Base-by-base conservation (phyloP, 768 basidiomycete genomes). In the Terana coerulea region DNA sequence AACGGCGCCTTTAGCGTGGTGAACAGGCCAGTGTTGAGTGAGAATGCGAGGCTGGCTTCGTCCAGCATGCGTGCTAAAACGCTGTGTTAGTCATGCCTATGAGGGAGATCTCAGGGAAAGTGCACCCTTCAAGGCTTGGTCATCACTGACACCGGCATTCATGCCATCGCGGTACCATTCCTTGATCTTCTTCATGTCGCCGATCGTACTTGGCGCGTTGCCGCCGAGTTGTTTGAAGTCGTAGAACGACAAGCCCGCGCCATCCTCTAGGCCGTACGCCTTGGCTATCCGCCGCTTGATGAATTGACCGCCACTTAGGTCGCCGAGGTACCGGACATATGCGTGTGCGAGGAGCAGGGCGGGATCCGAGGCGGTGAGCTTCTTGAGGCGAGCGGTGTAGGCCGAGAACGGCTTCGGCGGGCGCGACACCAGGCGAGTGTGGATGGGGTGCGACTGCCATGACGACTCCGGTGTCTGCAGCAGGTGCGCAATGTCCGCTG, bases 281-380 rank as follows among this genome's bases (percentile, higher is more conserved):
- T 86, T 85, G 14, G 75, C 74, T n/a, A 90, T 64, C 29, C 72
- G 73, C 35, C 78, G 72, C 21, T 81, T 73, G 60, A 91, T 81
- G 52, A 76, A 71, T 69, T 91, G 89, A 1, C 90, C 89, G 5
- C 89, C 88, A 37, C 83, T 86, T 28, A 91, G 72, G 64, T 91
- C 88, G 42, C 88, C 89, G 28, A 91, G 76, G 66, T 91, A 91
- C 29, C 88, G 78, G n/a, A 89, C 85, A 61, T 91, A 91, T 1
- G 88, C 75, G 65, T 91, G 90, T 0, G 88, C 84, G 6, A 91
- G 75, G 7, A 92, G 76, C 5, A n/a, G 47, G 28, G 24, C 48
- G n/a, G 46, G 36, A 11, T 48, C 19, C 24, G 73, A 69, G 46
- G 70, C 67, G 9, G 75, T 63, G 35, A 86, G 69, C n/a, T 69